phyloP scores from a whole-genome alignment of 805 yeast species.

The Aciculoconidium aculeatum region DNA sequence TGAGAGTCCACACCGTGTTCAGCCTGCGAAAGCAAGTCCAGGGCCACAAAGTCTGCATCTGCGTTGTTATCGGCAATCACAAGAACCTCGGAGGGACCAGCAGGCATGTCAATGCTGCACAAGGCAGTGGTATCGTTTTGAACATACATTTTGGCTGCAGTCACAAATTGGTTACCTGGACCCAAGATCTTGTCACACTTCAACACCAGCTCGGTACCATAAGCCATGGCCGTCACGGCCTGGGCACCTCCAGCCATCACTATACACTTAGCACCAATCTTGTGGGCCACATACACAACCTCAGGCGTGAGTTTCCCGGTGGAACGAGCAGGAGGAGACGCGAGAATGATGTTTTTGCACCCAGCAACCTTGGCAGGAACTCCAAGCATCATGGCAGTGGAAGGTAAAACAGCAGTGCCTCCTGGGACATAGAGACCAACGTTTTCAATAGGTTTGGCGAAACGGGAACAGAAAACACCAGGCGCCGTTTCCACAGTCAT shows the following conservation, averaged over 20 bases:
- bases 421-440: conserved; percentile 98
- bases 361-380: conserved; percentile 99
- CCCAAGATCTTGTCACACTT: conserved; percentile 97
- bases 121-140: conserved; percentile 93
- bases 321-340: conserved; percentile 86
- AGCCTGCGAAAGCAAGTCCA: conserved; percentile 93
- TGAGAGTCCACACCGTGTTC: conserved; percentile 99
- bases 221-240: conserved; percentile 98
- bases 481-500: conserved; percentile 87
- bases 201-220: conserved; percentile 88
- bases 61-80: conserved; percentile 88
- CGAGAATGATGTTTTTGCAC: conserved; percentile 83
- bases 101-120: conserved; percentile 98
- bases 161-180: conserved; percentile 98
- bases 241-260: conserved; percentile 99
- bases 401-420: conserved; percentile 97
- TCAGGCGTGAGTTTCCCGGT: conserved; percentile 95
- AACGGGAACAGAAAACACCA: conserved; percentile 91
- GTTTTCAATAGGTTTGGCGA: conserved; percentile 88
- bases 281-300: conserved; percentile 94
- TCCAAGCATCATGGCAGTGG: conserved; percentile 96
- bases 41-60: conserved; percentile 95
- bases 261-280: conserved; percentile 85
- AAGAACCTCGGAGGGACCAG: conserved; percentile 97
- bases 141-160: conserved; percentile 98